phyloP scores from a whole-genome alignment of 129 eudicot species.

The Arctium minus region DNA sequence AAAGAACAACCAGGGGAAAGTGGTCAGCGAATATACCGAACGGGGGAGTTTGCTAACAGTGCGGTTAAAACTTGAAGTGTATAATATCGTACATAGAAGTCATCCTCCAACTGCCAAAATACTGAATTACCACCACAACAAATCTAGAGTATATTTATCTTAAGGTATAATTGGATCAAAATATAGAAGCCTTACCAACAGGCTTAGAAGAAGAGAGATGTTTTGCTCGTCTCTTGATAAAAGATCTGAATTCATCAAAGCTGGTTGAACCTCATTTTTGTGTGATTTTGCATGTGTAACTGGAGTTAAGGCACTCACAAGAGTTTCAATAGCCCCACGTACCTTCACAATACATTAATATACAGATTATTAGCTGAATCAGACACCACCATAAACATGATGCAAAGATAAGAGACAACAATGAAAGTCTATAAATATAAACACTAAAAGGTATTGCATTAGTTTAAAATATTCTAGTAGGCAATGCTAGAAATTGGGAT shows the following conservation, averaged over 20 bases:
- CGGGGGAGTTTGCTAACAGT: conserved; percentile 65
- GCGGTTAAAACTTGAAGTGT: conserved; percentile 88
- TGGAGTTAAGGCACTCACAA: conserved; percentile 79
- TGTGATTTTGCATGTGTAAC: conserved; percentile 53
- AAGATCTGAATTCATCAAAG: conserved; percentile 33
- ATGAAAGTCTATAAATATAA: neutral
- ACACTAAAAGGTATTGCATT: too few relatives aligned
- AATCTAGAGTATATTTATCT: neutral
- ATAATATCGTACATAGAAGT: conserved; percentile 87
- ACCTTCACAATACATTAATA: conserved; percentile 48
- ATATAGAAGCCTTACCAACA: conserved; percentile 25
- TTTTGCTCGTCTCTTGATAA: conserved; percentile 34
- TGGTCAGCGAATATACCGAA: conserved; percentile 43
- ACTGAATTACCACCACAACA: conserved; percentile 18
- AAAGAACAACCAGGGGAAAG: neutral
- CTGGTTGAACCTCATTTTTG: conserved; percentile 60
- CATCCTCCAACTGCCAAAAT: conserved; percentile 78
- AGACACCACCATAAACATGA: neutral
- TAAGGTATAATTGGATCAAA: neutral
- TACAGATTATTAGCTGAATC: conserved; percentile 1
- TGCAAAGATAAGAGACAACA: neutral
- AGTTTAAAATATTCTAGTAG: too few relatives aligned
- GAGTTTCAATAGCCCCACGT: conserved; percentile 87
- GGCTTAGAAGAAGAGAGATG: conserved; percentile 26
- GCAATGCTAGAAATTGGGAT: too few relatives aligned